Percentiles rank a stretch among this genome's conserved stretches.
Evolutionary conservation across 2,329 filamentous ascomycete species (phyloP).

Genomic region (Sporothrix brunneoviolacea): DNA sequence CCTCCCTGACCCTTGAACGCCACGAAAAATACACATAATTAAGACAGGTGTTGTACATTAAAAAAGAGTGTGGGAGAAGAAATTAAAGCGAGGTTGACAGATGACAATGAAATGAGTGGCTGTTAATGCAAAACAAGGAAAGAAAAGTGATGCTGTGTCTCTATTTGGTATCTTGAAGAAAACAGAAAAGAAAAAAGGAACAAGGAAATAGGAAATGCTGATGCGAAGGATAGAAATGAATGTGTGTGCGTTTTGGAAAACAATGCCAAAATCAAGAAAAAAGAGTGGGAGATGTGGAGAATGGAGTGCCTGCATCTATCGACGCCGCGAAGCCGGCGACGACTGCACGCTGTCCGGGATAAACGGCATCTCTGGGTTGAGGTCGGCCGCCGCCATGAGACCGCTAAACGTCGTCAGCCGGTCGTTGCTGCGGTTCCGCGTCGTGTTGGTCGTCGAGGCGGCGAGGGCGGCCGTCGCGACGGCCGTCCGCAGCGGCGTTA

Average conservation of each 20-base stretch:
- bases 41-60: too few relatives aligned
- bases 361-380: conserved; percentile 36
- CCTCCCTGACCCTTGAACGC: background rate
- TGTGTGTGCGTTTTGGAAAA: too few relatives aligned
- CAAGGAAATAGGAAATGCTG: background rate
- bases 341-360: conserved; percentile 27
- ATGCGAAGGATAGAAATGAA: too few relatives aligned
- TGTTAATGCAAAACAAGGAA: too few relatives aligned
- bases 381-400: conserved; percentile 43
- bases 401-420: conserved; percentile 46
- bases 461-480: background rate
- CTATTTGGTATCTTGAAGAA: conserved; percentile 4
- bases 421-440: conserved; percentile 13
- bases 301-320: background rate
- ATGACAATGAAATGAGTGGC: too few relatives aligned
- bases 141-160: background rate
- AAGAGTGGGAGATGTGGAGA: too few relatives aligned
- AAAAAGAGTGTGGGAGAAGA: too few relatives aligned
- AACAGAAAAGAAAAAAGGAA: background rate
- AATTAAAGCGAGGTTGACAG: too few relatives aligned
- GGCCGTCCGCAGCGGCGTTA: background rate
- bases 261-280: too few relatives aligned
- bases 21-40: background rate
- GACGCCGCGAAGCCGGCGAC: conserved; percentile 8
- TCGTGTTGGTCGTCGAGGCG: too few relatives aligned